Conservation (phyloP, 75 land plant species). For the Azolla pinnata region DNA sequence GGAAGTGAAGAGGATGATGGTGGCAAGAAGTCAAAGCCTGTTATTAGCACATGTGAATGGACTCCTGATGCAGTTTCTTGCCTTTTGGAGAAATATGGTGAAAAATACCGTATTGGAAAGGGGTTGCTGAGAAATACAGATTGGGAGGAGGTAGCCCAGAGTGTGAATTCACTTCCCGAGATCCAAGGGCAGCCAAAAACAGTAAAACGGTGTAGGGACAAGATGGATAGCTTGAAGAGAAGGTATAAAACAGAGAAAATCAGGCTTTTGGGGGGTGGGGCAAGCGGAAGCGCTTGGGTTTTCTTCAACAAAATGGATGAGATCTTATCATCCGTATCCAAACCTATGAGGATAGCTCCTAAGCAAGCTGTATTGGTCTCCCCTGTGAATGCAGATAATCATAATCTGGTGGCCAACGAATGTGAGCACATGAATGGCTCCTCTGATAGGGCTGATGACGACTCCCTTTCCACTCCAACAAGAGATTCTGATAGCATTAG, state of each 20-base stretch:
- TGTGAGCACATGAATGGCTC: no score
- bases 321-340: constrained; percentile 36
- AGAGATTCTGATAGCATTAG: no score
- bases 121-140: constrained; percentile 92
- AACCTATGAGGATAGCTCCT: no score
- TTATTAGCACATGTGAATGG: no score
- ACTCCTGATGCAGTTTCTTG: constrained; percentile 73
- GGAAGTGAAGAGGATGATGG: no score
- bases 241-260: constrained; percentile 75
- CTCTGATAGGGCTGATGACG: no score
- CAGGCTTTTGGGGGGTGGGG: constrained; percentile 37
- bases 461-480: no score
- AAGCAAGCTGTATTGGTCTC: no score
- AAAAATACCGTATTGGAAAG: constrained; percentile 74
- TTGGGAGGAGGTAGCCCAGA: constrained; percentile 87
- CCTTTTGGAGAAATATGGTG: constrained; percentile 73
- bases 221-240: constrained; percentile 88
- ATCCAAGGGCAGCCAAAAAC: constrained; percentile 61
- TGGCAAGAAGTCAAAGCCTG: no score
- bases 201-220: constrained; percentile 95
- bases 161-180: constrained; percentile 61
- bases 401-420: no score
- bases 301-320: constrained; percentile 75
- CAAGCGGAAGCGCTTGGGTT: constrained; percentile 54
- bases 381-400: no score